Percentiles rank a stretch among this genome's conserved stretches.
Conservation (phyloP, 805 yeast species). For the Lipomyces japonicus region DNA sequence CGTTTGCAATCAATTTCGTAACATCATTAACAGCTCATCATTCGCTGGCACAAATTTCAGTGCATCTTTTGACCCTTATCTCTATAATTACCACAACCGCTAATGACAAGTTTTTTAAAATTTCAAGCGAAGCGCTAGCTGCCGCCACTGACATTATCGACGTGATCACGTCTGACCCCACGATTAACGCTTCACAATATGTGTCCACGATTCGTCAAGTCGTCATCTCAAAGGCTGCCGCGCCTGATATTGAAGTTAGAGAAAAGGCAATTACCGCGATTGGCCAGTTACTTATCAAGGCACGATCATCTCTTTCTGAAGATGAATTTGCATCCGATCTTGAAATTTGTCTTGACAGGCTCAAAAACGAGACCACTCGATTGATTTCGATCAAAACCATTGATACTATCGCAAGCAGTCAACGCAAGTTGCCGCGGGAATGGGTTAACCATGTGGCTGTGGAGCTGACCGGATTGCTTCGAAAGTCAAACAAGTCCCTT, state of each 20-base stretch:
- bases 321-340: conserved; percentile 35
- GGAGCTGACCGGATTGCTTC: conserved; percentile 27
- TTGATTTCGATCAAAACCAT: conserved; percentile 36
- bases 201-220: conserved; percentile 31
- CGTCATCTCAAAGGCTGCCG: conserved; percentile 38
- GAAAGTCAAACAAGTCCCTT: conserved; percentile 30
- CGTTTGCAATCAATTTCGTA: conserved; percentile 10
- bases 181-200: conserved; percentile 3
- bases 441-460: conserved; percentile 27
- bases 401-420: conserved; percentile 29
- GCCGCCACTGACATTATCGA: conserved; percentile 34
- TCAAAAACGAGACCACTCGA: conserved; percentile 40
- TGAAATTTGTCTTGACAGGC: conserved; percentile 36
- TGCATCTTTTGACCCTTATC: conserved; percentile 27
- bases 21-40: conserved; percentile 5
- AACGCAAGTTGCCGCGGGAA: conserved; percentile 24
- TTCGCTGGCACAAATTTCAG: conserved; percentile 10
- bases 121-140: conserved; percentile 38
- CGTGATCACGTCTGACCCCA: conserved; percentile 3
- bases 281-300: conserved; percentile 31
- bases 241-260: conserved; percentile 40
- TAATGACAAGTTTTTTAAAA: conserved; percentile 39
- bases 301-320: conserved; percentile 30
- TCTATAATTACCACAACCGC: conserved; percentile 37
- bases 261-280: conserved; percentile 39